A percentile compares a stretch with the other conserved stretches of the same genome.
phyloP scores from a whole-genome alignment of 805 yeast genomes.

The Wickerhamomyces hampshirensis region DNA sequence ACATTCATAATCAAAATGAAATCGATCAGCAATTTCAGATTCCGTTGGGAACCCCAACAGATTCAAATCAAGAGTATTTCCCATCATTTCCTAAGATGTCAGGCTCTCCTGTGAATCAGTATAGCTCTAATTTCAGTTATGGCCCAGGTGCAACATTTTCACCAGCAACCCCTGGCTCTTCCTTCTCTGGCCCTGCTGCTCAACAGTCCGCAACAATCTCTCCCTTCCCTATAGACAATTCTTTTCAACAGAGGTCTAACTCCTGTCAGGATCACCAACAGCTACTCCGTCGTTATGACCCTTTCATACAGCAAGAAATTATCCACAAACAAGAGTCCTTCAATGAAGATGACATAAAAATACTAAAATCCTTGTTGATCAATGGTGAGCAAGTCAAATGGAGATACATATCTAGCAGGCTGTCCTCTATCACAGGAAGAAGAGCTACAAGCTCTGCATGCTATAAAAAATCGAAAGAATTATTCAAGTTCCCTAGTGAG shows the following conservation, averaged over 20 bases:
- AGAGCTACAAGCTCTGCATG: slow-evolving; percentile 47
- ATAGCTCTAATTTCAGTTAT: neutral
- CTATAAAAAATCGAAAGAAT: slow-evolving; percentile 46
- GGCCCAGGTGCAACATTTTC: neutral
- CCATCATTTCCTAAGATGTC: neutral
- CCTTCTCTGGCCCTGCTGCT: neutral
- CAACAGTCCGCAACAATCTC: too few relatives aligned
- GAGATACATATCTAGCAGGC: slow-evolving; percentile 45
- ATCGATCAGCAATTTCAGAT: neutral
- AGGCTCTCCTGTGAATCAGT: neutral
- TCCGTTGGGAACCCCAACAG: neutral
- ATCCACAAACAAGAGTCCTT: slow-evolving; percentile 14
- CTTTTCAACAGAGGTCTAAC: neutral
- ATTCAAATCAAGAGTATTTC: neutral
- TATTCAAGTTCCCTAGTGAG: slow-evolving; percentile 51
- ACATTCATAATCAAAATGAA: neutral
- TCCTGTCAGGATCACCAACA: neutral
- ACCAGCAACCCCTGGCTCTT: neutral
- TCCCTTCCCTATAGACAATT: too few relatives aligned
- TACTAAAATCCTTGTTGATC: slow-evolving; percentile 41
- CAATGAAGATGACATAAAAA: slow-evolving; percentile 38
- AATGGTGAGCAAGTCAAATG: slow-evolving; percentile 55
- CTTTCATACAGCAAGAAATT: neutral
- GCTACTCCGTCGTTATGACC: neutral
- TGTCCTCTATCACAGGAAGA: slow-evolving; percentile 32